These are phyloP conservation scores for Neofusicoccum umdonicola DNA, from an alignment of 2,329 filamentous ascomycete species.

Conservation along the genomic window DNA sequence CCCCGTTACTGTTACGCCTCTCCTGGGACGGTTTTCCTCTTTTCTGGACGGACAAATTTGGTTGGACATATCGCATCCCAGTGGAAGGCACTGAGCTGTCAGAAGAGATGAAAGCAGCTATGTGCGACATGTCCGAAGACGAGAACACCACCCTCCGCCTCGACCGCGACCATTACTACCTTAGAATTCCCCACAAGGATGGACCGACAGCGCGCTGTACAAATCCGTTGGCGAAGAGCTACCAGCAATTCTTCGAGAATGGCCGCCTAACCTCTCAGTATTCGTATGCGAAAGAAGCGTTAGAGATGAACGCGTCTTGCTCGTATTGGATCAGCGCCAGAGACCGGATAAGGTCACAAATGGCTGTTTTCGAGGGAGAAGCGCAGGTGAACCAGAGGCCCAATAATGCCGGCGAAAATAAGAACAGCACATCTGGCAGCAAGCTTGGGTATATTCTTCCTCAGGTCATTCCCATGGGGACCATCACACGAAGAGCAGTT, in stretches of 20 bases:
- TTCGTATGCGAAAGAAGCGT: conserved; percentile 83
- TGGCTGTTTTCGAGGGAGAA: conserved; percentile 84
- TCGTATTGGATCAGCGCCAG: conserved; percentile 98
- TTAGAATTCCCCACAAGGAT: conserved; percentile 95
- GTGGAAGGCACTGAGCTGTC: conserved; percentile 23
- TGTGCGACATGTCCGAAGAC: conserved; percentile 76
- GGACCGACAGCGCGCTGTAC: conserved; percentile 80
- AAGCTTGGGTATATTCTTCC: conserved; percentile 83
- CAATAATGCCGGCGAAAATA: conserved; percentile 22
- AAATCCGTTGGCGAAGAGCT: conserved; percentile 88
- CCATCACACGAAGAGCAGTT: conserved; percentile 87
- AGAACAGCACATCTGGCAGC: conserved; percentile 23
- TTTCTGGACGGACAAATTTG: conserved; percentile 88
- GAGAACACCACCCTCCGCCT: conserved; percentile 63
- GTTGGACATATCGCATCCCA: conserved; percentile 86
- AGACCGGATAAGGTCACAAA: conserved; percentile 89
- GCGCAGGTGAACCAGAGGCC: conserved; percentile 23
- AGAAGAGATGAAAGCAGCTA: conserved; percentile 57
- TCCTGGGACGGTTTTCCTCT: conserved; percentile 88
- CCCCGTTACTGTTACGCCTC: conserved; percentile 78
- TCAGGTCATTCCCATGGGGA: conserved; percentile 97
- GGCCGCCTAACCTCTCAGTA: conserved; percentile 86
- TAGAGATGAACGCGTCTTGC: conserved; percentile 98
- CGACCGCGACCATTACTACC: conserved; percentile 68
- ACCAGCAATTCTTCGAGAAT: conserved; percentile 86